Evolutionary conservation across 805 yeast species (phyloP), one percentile per base, ranked within the genome.

Genomic region (Candida ortonii): DNA sequence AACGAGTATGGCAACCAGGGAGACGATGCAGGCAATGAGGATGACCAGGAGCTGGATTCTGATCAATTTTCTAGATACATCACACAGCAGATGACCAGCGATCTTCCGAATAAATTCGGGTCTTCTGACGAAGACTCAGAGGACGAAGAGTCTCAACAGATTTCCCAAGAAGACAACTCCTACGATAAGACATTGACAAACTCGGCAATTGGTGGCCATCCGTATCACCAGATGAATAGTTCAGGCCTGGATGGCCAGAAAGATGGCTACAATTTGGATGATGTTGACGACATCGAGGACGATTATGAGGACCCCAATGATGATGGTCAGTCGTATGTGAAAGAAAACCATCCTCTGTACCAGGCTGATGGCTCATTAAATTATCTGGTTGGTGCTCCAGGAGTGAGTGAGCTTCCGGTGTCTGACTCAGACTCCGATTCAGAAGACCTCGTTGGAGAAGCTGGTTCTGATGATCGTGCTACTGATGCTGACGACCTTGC

Each of bases 261-360:
- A 49, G 87, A 78, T 45, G 85, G 84, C 1, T 75, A 71, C 50
- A 77, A 80, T 1, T 78, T 28, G 17, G 42, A 38, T 13, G 48
- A 57, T 21, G 59, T 53, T 9, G 36, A 33, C 9, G 69, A 66
- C 18, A 73, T 70, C 17, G 84, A 73, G 10, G 87, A 82, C 40
- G 88, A 80, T 41, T 81, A 83, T 49, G 76, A 75, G 47, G 89
- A 83, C 52, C 89, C 90, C 1, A 81, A 83, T 50, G 90, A 84
- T 55, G 90, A 83, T 50, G 90, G 90, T 0, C 77, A 75, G 52
- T 78, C 85, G 1, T 83, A 83, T 56, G 76, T 77, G 34, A 80
- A 76, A 53, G 67, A 70, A 16, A 62, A 69, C 25, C 76, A 79
- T 48, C 81, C 85, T 5, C 57, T 81, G 35, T 81, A 82, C 50